Evolutionary conservation across 352 stramenopile species (phyloP), one percentile per base, ranked within the genome.

Genomic region (Plasmopara muralis): DNA sequence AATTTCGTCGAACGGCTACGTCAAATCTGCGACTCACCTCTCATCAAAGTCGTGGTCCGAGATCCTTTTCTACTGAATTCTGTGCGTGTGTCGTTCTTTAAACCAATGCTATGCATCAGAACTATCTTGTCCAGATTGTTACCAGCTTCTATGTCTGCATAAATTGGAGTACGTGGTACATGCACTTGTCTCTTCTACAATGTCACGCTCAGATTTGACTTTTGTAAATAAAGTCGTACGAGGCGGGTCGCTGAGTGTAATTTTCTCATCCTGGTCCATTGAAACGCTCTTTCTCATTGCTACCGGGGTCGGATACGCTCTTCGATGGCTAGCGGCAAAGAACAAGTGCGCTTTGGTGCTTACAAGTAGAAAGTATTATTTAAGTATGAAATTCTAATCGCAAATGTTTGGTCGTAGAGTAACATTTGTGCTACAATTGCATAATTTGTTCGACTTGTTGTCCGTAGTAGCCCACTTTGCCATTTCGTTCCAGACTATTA

Each of bases 381-480:
- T 25, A 3, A 25, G 20, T 25, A 25, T 25, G 20, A 25, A 25
- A 3, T 25, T 25, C 20, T 25, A 1, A 25, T 25, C 3, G 20
- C 20, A 25, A 25, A 25, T 25, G 16, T 34, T 37, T 35, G 12
- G 20, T 25, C 37, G 14, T 40, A 91, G 77, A 70, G 63, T 88
- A 7, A 70, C 55, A 10, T 89, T 66, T 45, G 79, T 72, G 28
- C 49, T 90, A 14, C 53, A 78, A 41, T 63, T 90, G 16, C 71
- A 89, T 56, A 85, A 74, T 45, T 47, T 92, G 29, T 88, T 94
- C 43, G 84, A 94, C 53, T 58, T 94, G 50, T 53, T 94, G 15
- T 88, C 84, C 41, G 48, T 93, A 9, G 76, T 91, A 31, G 88
- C 84, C 28, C 84, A 93, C 61, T 94, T 94, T 55, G 61, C 71